phyloP scores from a whole-genome alignment of 495 filamentous ascomycete genomes.

The Penicillium pulvis region DNA sequence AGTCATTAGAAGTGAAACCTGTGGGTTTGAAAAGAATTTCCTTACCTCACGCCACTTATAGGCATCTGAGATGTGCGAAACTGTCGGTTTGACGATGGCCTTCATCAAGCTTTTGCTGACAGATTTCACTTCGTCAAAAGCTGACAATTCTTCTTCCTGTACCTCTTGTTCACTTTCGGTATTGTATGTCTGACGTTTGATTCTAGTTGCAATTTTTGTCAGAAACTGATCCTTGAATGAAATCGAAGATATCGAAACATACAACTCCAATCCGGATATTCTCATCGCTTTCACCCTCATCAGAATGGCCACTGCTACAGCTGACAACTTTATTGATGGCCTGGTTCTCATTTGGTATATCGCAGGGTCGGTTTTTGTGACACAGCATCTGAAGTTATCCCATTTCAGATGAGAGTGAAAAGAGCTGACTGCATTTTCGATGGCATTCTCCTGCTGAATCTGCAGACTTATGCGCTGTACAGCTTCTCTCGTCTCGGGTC shows the following conservation, averaged over 20 bases:
- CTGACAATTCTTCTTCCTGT: background rate
- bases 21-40: background rate
- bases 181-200: background rate
- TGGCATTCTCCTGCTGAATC: background rate
- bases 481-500: background rate
- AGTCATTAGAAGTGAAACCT: background rate
- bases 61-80: slow-evolving; percentile 10
- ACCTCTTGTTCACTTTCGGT: background rate
- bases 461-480: background rate
- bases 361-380: background rate
- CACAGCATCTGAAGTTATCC: background rate
- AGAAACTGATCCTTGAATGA: background rate
- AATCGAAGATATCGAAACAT: background rate
- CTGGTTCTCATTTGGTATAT: background rate
- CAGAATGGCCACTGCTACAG: background rate
- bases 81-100: slow-evolving; percentile 11
- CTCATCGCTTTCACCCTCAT: background rate
- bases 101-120: slow-evolving; percentile 5
- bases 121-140: background rate
- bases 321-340: background rate
- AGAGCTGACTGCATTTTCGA: slow-evolving; percentile 2
- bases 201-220: background rate
- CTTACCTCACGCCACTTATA: background rate
- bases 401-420: slow-evolving; percentile 5
- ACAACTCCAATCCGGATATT: background rate